Evolutionary conservation across 768 basidiomycete species (phyloP).

Genomic region (Antrodiella citrinella): DNA sequence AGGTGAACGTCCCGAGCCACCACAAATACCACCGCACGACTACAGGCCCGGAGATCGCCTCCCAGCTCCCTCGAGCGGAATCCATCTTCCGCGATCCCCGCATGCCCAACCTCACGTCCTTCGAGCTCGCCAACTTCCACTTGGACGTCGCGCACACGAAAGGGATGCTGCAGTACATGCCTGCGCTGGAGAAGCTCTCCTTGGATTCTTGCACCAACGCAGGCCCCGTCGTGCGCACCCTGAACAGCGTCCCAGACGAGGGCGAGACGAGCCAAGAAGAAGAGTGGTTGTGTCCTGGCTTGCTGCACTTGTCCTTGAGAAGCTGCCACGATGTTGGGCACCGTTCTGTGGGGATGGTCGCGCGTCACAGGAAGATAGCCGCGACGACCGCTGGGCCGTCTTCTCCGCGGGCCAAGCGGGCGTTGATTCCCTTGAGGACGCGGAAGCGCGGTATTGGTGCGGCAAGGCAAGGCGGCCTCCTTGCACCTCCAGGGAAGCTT

Average conservation of each 20-base stretch:
- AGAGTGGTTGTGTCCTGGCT: neutral
- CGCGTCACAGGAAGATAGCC: neutral
- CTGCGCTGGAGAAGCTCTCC: slow-evolving; percentile 37
- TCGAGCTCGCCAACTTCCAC: slow-evolving; percentile 40
- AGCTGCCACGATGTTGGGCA: neutral
- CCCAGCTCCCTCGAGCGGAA: slow-evolving; percentile 39
- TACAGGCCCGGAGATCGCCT: neutral
- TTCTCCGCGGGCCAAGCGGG: too few species aligned
- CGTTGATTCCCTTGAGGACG: neutral
- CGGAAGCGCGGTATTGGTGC: too few species aligned
- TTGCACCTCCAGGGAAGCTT: too few species aligned
- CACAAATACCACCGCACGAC: neutral
- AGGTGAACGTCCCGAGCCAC: neutral
- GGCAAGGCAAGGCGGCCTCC: too few species aligned
- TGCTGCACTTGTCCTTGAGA: neutral
- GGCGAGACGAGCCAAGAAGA: neutral
- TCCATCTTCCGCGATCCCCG: slow-evolving; percentile 50
- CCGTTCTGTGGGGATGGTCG: slow-evolving; percentile 6
- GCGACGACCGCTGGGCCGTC: too few species aligned
- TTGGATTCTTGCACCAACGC: slow-evolving; percentile 32
- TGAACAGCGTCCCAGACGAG: neutral
- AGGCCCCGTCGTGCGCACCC: neutral
- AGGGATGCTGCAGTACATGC: slow-evolving; percentile 44
- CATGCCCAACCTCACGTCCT: slow-evolving; percentile 39
- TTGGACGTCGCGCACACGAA: slow-evolving; percentile 31